A percentile compares a stretch with the other conserved stretches of the same genome.
Evolutionary conservation across 495 filamentous ascomycete genomes (phyloP).

Genomic region (Thermochaetoides thermophila): DNA sequence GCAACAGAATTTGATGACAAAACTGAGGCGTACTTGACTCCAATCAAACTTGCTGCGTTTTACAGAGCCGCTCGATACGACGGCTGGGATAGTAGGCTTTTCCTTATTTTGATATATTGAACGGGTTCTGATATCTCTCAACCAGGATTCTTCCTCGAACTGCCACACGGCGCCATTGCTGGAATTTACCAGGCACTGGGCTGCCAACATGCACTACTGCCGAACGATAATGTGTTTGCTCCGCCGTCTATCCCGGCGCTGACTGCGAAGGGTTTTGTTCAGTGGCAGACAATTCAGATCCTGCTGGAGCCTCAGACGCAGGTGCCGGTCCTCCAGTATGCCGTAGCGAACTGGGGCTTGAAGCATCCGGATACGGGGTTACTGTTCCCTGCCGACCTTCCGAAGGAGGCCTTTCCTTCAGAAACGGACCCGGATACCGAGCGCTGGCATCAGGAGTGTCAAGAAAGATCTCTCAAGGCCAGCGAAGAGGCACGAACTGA

Average conservation of each 20-base stretch:
- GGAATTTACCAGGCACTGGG: constrained; percentile 87
- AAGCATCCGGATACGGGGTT: constrained; percentile 53
- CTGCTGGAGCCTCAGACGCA: constrained; percentile 81
- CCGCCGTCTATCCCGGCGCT: constrained; percentile 69
- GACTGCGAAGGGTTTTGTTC: constrained; percentile 68
- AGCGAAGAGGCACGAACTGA: constrained; percentile 3
- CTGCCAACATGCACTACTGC: constrained; percentile 62
- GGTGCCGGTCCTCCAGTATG: constrained; percentile 66
- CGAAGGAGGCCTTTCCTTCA: constrained; percentile 58
- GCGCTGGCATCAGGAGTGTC: constrained; percentile 67
- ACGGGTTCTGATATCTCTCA: neutral
- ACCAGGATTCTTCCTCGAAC: constrained; percentile 53
- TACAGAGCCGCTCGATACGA: constrained; percentile 81
- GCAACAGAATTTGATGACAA: constrained; percentile 50
- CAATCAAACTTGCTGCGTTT: constrained; percentile 72
- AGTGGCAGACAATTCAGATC: constrained; percentile 88
- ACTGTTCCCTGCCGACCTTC: constrained; percentile 64
- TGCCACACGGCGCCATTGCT: constrained; percentile 58
- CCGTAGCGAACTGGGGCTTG: constrained; percentile 62
- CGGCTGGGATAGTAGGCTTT: constrained; percentile 53
- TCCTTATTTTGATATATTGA: neutral
- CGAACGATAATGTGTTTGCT: constrained; percentile 53
- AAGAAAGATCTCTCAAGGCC: constrained; percentile 31
- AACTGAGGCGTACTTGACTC: constrained; percentile 51
- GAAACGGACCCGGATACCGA: constrained; percentile 64